Percentiles rank a stretch among this genome's conserved stretches.
These are phyloP conservation scores for Tricholoma flavovirens DNA, from an alignment of 768 basidiomycete genomes.

Conservation along the genomic window DNA sequence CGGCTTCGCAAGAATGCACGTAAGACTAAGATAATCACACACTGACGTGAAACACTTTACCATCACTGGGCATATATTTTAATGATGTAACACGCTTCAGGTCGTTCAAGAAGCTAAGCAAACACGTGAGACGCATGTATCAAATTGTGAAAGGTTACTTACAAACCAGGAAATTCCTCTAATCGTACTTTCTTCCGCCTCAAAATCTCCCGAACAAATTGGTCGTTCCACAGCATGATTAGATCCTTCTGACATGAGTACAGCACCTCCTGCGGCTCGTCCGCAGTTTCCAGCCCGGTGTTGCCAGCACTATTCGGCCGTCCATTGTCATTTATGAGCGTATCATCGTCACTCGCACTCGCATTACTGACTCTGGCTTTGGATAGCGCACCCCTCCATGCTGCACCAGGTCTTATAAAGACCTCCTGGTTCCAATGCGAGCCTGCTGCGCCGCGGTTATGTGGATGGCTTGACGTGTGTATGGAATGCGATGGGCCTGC, in stretches of 20 bases:
- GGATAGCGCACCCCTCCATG: constrained; percentile 59
- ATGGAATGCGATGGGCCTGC: constrained; percentile 18
- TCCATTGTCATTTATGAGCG: constrained; percentile 12
- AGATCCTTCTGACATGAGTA: constrained; percentile 59
- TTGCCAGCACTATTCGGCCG: constrained; percentile 41
- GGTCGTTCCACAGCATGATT: constrained; percentile 62
- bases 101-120: constrained; percentile 60
- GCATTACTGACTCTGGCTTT: constrained; percentile 34
- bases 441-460: constrained; percentile 7
- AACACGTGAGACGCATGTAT: constrained; percentile 8
- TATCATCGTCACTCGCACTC: constrained; percentile 17
- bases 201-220: constrained; percentile 50
- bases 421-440: constrained; percentile 43
- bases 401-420: constrained; percentile 57
- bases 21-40: neutral
- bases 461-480: constrained; percentile 18
- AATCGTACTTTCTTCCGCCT: constrained; percentile 52
- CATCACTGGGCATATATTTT: constrained; percentile 64
- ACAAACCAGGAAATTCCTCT: constrained; percentile 76
- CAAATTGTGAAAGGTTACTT: constrained; percentile 23
- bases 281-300: constrained; percentile 40
- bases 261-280: constrained; percentile 57
- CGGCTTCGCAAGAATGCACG: constrained; percentile 36
- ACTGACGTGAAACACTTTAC: constrained; percentile 25
- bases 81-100: constrained; percentile 59